Percentiles rank a stretch among this genome's conserved stretches.
Conservation (phyloP, 495 filamentous ascomycete species). For the Astrocystis sublimbata region DNA sequence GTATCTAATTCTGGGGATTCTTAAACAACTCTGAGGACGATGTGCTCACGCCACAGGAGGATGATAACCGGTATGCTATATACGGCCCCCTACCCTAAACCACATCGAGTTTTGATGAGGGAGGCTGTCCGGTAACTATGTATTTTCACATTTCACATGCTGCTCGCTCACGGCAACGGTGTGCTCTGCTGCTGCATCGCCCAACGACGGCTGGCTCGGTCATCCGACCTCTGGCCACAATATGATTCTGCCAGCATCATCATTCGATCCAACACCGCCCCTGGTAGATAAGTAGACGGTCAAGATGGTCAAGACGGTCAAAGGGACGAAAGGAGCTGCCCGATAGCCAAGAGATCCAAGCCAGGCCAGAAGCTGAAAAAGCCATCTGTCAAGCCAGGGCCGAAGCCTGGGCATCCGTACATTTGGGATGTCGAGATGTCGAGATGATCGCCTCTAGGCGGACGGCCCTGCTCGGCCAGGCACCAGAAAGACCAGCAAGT, state of each 20-base stretch:
- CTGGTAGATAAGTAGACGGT: slow-evolving; percentile 3
- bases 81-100: neutral
- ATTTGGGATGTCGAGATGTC: neutral
- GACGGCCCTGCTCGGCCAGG: too few species aligned
- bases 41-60: slow-evolving; percentile 16
- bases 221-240: slow-evolving; percentile 12
- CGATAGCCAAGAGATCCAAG: neutral
- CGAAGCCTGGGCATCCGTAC: neutral
- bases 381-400: neutral
- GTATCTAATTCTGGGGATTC: neutral
- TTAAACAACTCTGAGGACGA: slow-evolving; percentile 9
- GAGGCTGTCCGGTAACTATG: neutral
- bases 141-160: too few species aligned
- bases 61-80: slow-evolving; percentile 7
- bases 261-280: slow-evolving; percentile 4
- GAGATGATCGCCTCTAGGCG: slow-evolving; percentile 1
- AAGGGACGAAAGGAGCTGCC: slow-evolving; percentile 1
- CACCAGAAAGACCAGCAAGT: slow-evolving; percentile 23
- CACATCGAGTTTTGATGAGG: slow-evolving; percentile 5
- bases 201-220: neutral
- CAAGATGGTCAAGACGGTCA: neutral
- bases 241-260: slow-evolving; percentile 9
- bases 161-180: too few species aligned
- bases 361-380: too few species aligned
- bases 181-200: too few species aligned